Percentiles rank a stretch among this genome's conserved stretches.
Evolutionary conservation across 371 early-diverging fungal species (phyloP).

Genomic region (Apophysomyces ossiformis): DNA sequence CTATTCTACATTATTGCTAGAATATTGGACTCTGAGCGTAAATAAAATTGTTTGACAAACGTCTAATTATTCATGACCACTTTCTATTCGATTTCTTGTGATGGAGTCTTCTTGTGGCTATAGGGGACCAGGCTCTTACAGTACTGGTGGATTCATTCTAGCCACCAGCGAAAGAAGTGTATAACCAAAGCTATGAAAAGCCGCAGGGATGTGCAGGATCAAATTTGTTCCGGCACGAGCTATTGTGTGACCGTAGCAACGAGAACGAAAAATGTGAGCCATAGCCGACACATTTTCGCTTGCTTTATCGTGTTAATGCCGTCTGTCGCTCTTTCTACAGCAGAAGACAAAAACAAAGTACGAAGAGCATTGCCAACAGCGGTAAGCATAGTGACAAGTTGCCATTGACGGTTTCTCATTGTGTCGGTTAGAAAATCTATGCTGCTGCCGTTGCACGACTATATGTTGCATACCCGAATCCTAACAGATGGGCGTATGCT

Average conservation of each 20-base stretch:
- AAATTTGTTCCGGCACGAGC: background rate
- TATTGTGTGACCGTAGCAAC: background rate
- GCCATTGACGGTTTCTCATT: background rate
- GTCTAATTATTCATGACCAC: too few species aligned
- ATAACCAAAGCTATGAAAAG: too few species aligned
- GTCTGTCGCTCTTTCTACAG: conserved; percentile 46
- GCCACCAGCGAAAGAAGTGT: too few species aligned
- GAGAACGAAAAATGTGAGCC: background rate
- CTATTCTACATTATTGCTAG: too few species aligned
- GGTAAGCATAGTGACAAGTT: conserved; percentile 29
- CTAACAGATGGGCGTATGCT: conserved; percentile 76
- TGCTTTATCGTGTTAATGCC: conserved; percentile 34
- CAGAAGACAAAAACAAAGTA: conserved; percentile 57
- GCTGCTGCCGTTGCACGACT: conserved; percentile 85
- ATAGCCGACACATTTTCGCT: background rate
- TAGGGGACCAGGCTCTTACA: too few species aligned
- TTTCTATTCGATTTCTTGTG: too few species aligned
- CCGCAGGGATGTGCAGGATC: too few species aligned
- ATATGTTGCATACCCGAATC: conserved; percentile 81
- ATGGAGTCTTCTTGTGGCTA: too few species aligned
- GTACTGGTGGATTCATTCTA: too few species aligned
- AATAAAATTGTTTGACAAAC: too few species aligned
- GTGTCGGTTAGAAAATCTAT: conserved; percentile 74
- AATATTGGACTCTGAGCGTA: too few species aligned
- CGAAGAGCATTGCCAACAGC: conserved; percentile 51